Evolutionary conservation across 2,329 filamentous ascomycete genomes (phyloP), one percentile per base, ranked within the genome.

Genomic region (Pseudogymnoascus sp.): DNA sequence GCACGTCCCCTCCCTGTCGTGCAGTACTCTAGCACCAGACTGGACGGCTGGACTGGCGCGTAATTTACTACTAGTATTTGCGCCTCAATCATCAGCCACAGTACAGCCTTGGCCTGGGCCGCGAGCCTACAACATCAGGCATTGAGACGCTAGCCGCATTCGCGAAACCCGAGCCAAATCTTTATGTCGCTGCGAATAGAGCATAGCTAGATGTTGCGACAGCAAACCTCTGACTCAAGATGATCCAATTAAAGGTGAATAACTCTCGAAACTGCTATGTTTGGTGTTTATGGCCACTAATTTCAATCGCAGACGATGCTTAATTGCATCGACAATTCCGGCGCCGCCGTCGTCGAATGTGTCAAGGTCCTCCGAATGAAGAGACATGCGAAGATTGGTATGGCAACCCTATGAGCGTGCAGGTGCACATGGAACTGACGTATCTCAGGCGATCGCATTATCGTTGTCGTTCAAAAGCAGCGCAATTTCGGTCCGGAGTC

Each of bases 321-420:
- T 72, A 97, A 95, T 80, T 97, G 95, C 87, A 97, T 99, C 86
- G 95, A 99, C 88, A 99, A 74, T 82, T 97, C 95, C 69, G 95
- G 95, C 75, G 95, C 95, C 70, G 93, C 95, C 72, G 83, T 99
- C 69, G 95, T 97, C 79, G 95, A 99, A 81, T 99, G 95, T 80
- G 90, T 89, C 75, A 89, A 93, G 75, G 89, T 97, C 67, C 81
- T 99, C 72, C 91, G 91, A 73, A 95, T 93, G 80, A 96, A 97
- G 80, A 82, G 86, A 69, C 86, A 88, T 72, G 95, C 93, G 65
- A 88, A 87, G 73, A 93, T 99, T 73, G 95, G 93, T 96, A 83
- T 72, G 83, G 68, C 54, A 34, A 7, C 64, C 59, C 39, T 61
- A 40, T 37, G 31, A 29, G 62, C 64, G 45, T 11, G 62, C 21